Evolutionary conservation across 768 basidiomycete genomes (phyloP).

Genomic region (Ramaria sp.): DNA sequence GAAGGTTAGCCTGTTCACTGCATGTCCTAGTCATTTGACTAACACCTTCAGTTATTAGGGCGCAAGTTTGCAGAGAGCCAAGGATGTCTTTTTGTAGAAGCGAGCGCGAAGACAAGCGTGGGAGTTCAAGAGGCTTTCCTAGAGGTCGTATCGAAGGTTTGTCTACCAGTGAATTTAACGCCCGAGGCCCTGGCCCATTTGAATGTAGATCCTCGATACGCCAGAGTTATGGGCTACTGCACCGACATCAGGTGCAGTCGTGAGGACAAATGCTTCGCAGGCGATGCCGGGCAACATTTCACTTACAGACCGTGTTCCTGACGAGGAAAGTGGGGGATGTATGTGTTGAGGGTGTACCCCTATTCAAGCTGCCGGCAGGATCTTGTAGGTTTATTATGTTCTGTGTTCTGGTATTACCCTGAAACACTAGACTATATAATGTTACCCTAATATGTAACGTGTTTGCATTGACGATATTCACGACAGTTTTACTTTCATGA

Average conservation of each 20-base stretch:
- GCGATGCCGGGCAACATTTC: conserved; percentile 13
- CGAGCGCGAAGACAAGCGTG: conserved; percentile 83
- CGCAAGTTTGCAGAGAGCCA: conserved; percentile 72
- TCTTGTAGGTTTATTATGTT: too few relatives aligned
- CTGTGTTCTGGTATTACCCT: too few relatives aligned
- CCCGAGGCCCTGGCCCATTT: neutral
- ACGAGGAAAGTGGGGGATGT: conserved; percentile 10
- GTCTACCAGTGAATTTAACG: neutral
- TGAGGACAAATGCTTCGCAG: neutral
- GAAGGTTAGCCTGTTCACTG: conserved; percentile 38
- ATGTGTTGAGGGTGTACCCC: neutral
- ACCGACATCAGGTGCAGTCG: neutral
- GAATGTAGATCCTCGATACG: conserved; percentile 46
- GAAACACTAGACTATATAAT: too few relatives aligned
- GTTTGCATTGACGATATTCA: too few relatives aligned
- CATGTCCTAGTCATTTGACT: neutral
- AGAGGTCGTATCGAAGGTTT: conserved; percentile 70
- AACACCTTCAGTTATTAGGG: neutral
- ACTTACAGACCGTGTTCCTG: conserved; percentile 3
- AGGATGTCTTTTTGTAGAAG: conserved; percentile 81
- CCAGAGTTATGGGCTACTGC: conserved; percentile 61
- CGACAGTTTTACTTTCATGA: too few relatives aligned
- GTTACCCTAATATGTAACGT: too few relatives aligned
- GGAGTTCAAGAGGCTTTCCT: conserved; percentile 70
- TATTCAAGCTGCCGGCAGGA: too few relatives aligned